These are phyloP conservation scores for Suillus ampliporus DNA, from an alignment of 768 basidiomycete species.

Conservation along the genomic window DNA sequence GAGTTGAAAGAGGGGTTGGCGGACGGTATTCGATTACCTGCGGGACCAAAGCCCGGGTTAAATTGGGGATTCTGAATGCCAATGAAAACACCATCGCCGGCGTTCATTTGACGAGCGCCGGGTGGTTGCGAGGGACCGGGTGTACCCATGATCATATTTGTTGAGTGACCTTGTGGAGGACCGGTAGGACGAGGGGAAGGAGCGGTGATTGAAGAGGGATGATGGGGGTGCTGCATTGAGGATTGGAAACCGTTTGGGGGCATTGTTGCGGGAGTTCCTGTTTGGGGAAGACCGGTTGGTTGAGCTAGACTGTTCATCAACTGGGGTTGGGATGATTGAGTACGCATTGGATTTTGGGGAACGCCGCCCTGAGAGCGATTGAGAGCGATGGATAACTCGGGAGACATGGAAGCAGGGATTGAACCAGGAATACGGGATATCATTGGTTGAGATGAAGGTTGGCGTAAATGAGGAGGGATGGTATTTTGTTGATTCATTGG, in stretches of 20 bases:
- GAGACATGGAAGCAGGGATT: conserved; percentile 45
- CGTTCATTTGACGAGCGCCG: conserved; percentile 46
- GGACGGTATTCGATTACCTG: conserved; percentile 42
- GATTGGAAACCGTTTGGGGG: conserved; percentile 36
- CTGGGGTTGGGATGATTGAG: conserved; percentile 49
- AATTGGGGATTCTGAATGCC: conserved; percentile 46
- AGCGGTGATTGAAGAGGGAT: conserved; percentile 31
- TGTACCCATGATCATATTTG: conserved; percentile 37
- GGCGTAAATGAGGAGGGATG: conserved; percentile 45
- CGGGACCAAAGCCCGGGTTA: conserved; percentile 35
- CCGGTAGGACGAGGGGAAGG: conserved; percentile 37
- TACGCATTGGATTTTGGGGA: conserved; percentile 49
- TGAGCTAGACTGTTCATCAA: conserved; percentile 53
- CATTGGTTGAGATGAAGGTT: conserved; percentile 42
- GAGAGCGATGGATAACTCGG: conserved; percentile 42
- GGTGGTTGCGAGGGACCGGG: conserved; percentile 36
- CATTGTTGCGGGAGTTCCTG: conserved; percentile 33
- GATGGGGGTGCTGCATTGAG: conserved; percentile 35
- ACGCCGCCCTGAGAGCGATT: conserved; percentile 48
- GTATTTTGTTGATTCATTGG: conserved; percentile 51
- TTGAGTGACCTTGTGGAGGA: conserved; percentile 35
- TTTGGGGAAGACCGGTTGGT: conserved; percentile 39
- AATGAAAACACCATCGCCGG: conserved; percentile 53
- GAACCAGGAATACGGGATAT: conserved; percentile 37
- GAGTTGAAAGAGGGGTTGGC: conserved; percentile 47